Evolutionary conservation across 345 rosid species (phyloP), one percentile per base, ranked within the genome.

Genomic region (Trapa incisa): DNA sequence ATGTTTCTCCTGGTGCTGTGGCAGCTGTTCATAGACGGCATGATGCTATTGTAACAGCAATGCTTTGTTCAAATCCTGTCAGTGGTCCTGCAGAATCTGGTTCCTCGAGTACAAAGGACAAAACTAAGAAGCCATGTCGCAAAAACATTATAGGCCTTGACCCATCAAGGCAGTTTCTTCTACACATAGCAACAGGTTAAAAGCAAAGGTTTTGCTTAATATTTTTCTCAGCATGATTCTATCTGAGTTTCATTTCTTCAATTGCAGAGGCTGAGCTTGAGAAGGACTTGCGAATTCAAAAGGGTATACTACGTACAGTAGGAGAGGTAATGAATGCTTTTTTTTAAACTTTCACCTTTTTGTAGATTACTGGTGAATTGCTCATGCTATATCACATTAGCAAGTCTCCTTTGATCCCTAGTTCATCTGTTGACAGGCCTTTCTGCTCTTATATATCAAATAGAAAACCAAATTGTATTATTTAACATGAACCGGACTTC

Each of bases 11-110:
- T 71, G 96, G 97, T 76, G 89, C 92, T 61, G 86, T 90, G 52
- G 92, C 90, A 0, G 96, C 97, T 72, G 83, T 89, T 73, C 99
- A 94, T 76, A 86, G 99, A 80, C 82, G 96, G 50, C 91, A 90
- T 75, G 89, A 88, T 84, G 97, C 96, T 47, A 80, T 75, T 22
- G 89, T 94, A 29, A 94, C 99, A 77, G 85, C 81, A 70, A 83
- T 86, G 95, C 89, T 94, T 76, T 94, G 99, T 78, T 78, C 89
- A 66, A 77, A 78, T 71, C 95, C 97, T 73, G 88, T 87, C 61
- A 81, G 84, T 75, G 96, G 99, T 33, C 81, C 91, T 72, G 75
- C 84, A 29, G 99, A 94, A 61, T 81, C 89, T 0, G 92, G 89
- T 50, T 80, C 88, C 36, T 68, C 92, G 37, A 75, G 84, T 65